Conservation (phyloP, 768 basidiomycete genomes). For the Lactarius indigo region DNA sequence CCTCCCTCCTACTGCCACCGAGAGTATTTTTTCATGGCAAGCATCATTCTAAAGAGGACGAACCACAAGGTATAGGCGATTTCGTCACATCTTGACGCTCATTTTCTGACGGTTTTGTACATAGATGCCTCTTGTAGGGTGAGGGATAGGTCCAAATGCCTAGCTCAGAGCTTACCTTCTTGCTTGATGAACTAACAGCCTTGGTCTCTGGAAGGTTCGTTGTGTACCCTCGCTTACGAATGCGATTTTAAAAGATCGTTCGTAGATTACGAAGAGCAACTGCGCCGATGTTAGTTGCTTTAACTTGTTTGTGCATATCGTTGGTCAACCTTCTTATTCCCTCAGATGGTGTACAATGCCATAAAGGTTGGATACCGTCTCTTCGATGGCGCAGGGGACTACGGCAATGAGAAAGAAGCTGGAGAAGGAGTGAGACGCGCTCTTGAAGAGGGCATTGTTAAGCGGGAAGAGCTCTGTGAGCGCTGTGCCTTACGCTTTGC, state of each 20-base stretch:
- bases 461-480: conserved; percentile 83
- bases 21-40: conserved; percentile 41
- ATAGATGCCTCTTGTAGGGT: conserved; percentile 74
- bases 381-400: conserved; percentile 82
- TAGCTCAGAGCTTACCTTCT: conserved; percentile 18
- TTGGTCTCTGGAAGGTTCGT: conserved; percentile 69
- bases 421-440: conserved; percentile 76
- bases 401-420: conserved; percentile 86
- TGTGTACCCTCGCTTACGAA: not conserved
- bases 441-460: conserved; percentile 77
- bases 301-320: not conserved
- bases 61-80: conserved; percentile 47
- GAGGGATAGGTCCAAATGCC: conserved; percentile 28
- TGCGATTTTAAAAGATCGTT: not conserved
- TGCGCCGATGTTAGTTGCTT: conserved; percentile 51
- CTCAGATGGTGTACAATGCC: conserved; percentile 75
- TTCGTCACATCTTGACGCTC: conserved; percentile 1
- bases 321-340: conserved; percentile 3
- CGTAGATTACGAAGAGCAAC: conserved; percentile 52
- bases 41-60: conserved; percentile 55
- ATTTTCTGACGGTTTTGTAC: conserved; percentile 9
- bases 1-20: conserved; percentile 4
- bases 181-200: conserved; percentile 36
- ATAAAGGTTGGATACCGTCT: conserved; percentile 86
- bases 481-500: conserved; percentile 16